These are phyloP conservation scores for Erythrophleum fordii DNA, from an alignment of 306 rosid genomes.

Conservation along the genomic window DNA sequence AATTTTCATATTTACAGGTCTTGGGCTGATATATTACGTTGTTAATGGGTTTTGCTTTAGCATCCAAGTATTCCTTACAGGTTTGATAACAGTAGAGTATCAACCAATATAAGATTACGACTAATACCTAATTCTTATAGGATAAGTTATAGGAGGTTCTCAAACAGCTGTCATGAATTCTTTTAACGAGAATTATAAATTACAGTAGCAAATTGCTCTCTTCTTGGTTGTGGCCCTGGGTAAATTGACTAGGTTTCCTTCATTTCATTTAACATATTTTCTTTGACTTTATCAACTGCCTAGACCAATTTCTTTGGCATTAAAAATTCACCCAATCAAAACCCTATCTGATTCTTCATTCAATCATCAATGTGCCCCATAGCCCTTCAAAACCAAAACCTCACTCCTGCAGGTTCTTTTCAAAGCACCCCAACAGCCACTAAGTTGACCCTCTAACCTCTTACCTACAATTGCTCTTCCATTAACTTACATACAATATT, in stretches of 20 bases:
- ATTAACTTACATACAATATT: too few species aligned
- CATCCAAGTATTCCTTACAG: background rate
- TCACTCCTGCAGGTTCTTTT: too few species aligned
- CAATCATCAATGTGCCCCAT: too few species aligned
- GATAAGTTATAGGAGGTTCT: background rate
- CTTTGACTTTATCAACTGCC: background rate
- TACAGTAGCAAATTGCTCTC: background rate
- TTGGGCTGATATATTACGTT: background rate
- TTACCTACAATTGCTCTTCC: too few species aligned
- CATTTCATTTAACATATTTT: background rate
- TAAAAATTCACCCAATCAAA: too few species aligned
- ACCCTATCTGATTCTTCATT: too few species aligned
- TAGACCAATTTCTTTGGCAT: background rate
- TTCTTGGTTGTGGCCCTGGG: background rate
- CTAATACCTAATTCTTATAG: background rate
- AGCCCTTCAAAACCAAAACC: too few species aligned
- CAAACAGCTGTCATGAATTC: background rate
- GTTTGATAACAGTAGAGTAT: too few species aligned
- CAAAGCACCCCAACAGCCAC: too few species aligned
- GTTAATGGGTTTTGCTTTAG: background rate
- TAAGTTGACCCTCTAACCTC: too few species aligned
- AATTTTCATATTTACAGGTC: background rate
- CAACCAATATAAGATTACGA: background rate
- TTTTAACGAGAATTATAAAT: background rate
- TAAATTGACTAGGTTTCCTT: background rate